Base-by-base conservation (phyloP, 1,284 basidiomycete genomes). In the Phellopilus nigrolimitatus region DNA sequence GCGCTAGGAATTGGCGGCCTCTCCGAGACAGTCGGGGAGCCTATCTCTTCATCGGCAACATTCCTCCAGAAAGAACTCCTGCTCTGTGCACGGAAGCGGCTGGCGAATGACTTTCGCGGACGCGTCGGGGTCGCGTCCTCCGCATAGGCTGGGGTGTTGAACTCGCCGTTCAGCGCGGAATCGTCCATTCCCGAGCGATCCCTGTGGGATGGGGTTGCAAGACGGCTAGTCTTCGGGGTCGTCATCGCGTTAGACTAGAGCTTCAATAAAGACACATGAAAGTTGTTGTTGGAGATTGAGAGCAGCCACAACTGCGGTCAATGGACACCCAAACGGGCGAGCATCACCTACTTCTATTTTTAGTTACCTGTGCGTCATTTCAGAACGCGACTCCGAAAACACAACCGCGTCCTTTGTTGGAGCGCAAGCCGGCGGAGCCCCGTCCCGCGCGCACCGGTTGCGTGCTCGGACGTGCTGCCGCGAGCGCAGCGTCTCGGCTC, bases 1-100 rank as follows among this genome's bases (percentile, higher is more conserved):
- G 87, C 84, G 52, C 79, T 86, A 3, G 88, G 88, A 55, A 90
- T 88, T 36, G 85, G 80, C 3, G 86, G 76, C 30, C 77, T 70
- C 43, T 82, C 82, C 27, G 65, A 40, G 34, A 49, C 39, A 43
- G 56, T 47, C 56, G 55, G 66, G 3, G 66, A 57, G 56, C 60
- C 46, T 56, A 52, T 61, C 38, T 65, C 63, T 24, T 55, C 61
- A 44, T 58, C 61, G 8, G 19, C 31, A 10, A 52, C 8, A 22
- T 36, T 30, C 39, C 45, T 53, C 53, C 49, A 48, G 13, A 31
- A 39, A n/a, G 54, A 39, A n/a, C 31, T 42, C 17, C 44, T 44
- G 28, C 50, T 56, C 22, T 46, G 39, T 22, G 42, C 41, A 15
- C 17, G 49, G 21, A 33, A n/a, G 2, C 46, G 45, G 22, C 37